Percentiles rank a stretch among this genome's conserved stretches.
phyloP scores from a whole-genome alignment of 1,284 basidiomycete genomes.

The Austroboletus olivaceoglutinosus region DNA sequence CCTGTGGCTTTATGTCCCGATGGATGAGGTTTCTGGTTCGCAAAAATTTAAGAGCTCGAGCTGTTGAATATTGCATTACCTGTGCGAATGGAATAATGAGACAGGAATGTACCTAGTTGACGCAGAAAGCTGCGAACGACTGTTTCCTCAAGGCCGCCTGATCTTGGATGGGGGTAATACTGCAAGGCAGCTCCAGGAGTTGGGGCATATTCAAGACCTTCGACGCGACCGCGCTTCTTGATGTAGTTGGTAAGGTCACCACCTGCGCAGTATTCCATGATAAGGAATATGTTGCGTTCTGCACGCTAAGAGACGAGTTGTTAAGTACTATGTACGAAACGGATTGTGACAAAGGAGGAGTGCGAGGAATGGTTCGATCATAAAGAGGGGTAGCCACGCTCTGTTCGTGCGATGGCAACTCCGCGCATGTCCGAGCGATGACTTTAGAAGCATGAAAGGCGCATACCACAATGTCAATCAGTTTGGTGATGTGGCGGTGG shows the following conservation, averaged over 20 bases:
- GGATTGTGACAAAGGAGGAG: background rate
- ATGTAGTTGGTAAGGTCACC: slow-evolving; percentile 97
- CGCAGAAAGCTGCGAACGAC: slow-evolving; percentile 92
- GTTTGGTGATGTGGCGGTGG: slow-evolving; percentile 90
- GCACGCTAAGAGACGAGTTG: slow-evolving; percentile 63
- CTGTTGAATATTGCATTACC: slow-evolving; percentile 49
- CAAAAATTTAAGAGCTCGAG: slow-evolving; percentile 90
- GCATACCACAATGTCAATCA: slow-evolving; percentile 87
- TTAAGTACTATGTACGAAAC: slow-evolving; percentile 14
- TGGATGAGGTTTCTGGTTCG: slow-evolving; percentile 90
- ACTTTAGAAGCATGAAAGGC: slow-evolving; percentile 1
- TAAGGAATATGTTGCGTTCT: slow-evolving; percentile 91
- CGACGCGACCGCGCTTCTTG: slow-evolving; percentile 87
- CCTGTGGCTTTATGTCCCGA: slow-evolving; percentile 96
- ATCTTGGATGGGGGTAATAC: slow-evolving; percentile 87
- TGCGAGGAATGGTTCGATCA: too few species aligned
- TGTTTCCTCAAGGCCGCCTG: slow-evolving; percentile 88
- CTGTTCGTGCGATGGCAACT: background rate
- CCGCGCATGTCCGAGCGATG: background rate
- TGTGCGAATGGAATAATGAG: slow-evolving; percentile 1
- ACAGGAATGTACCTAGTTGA: slow-evolving; percentile 72
- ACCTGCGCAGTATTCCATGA: slow-evolving; percentile 97
- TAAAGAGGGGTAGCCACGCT: background rate
- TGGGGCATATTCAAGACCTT: slow-evolving; percentile 79
- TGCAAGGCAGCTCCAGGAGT: slow-evolving; percentile 63